phyloP scores from a whole-genome alignment of 73 alveolate genomes.

The Paramecium sonneborni region DNA sequence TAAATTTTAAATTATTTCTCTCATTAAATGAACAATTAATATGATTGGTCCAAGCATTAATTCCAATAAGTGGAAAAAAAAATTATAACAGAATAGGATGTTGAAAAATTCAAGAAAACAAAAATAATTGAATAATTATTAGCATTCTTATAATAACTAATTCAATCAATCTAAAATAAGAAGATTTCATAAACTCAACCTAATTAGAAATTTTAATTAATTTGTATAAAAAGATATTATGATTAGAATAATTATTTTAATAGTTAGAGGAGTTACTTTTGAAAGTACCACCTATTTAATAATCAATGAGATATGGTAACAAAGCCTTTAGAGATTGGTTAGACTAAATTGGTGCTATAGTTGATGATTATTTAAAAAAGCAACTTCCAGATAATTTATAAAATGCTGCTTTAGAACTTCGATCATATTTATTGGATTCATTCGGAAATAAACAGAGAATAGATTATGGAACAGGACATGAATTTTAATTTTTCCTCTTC shows the following conservation, averaged over 20 bases:
- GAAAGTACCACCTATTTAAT: conserved; percentile 90
- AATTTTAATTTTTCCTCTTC: conserved; percentile 88
- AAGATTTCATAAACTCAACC: conserved; percentile 20
- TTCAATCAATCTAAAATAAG: conserved; percentile 30
- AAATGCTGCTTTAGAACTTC: conserved; percentile 89
- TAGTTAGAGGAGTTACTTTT: conserved; percentile 67
- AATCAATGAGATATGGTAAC: conserved; percentile 97
- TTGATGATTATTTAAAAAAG: background rate
- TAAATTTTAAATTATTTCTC: background rate
- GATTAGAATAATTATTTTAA: background rate
- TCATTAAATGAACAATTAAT: background rate
- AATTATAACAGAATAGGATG: conserved; percentile 53
- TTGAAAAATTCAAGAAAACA: conserved; percentile 26
- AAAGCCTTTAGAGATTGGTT: conserved; percentile 94
- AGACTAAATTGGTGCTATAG: conserved; percentile 77
- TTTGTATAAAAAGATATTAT: background rate
- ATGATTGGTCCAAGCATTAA: conserved; percentile 11
- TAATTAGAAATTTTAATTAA: background rate
- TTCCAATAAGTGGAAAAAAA: conserved; percentile 47
- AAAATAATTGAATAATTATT: background rate
- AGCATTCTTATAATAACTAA: background rate
- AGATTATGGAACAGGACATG: conserved; percentile 99
- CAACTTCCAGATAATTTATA: conserved; percentile 65
- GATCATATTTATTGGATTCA: conserved; percentile 88
- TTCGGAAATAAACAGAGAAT: conserved; percentile 96